Evolutionary conservation across 1,284 basidiomycete species (phyloP).

Genomic region (Termitomyces sp.): DNA sequence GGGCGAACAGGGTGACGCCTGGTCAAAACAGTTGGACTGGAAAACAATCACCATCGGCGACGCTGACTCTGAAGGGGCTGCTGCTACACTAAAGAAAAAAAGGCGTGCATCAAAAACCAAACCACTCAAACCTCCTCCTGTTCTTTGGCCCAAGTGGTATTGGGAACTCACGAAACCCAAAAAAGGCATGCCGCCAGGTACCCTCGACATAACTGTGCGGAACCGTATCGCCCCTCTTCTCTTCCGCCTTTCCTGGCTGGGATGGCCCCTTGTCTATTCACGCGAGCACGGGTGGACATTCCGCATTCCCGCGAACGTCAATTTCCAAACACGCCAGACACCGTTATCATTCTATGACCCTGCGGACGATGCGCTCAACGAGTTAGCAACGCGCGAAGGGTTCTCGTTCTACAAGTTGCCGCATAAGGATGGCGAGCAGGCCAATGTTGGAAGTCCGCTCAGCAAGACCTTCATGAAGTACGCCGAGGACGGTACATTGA

Average conservation of each 20-base stretch:
- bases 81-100: slow-evolving; percentile 8
- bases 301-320: slow-evolving; percentile 52
- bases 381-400: slow-evolving; percentile 37
- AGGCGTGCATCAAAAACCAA: slow-evolving; percentile 24
- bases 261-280: slow-evolving; percentile 82
- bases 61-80: neutral
- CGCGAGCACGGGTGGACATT: slow-evolving; percentile 92
- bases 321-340: slow-evolving; percentile 36
- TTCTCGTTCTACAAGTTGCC: slow-evolving; percentile 87
- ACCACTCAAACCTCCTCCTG: slow-evolving; percentile 40
- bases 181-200: slow-evolving; percentile 58
- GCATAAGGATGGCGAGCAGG: slow-evolving; percentile 91
- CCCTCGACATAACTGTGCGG: slow-evolving; percentile 84
- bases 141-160: slow-evolving; percentile 90
- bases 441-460: slow-evolving; percentile 92
- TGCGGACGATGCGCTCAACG: slow-evolving; percentile 53
- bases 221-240: slow-evolving; percentile 83
- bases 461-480: slow-evolving; percentile 87
- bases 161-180: slow-evolving; percentile 82
- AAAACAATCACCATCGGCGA: slow-evolving; percentile 17
- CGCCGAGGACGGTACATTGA: slow-evolving; percentile 81
- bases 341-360: slow-evolving; percentile 57
- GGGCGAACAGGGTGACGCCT: slow-evolving; percentile 41
- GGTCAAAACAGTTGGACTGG: slow-evolving; percentile 72
- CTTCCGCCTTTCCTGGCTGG: slow-evolving; percentile 84